Conservation (phyloP, 2,329 filamentous ascomycete species). For the Neurospora sp. region DNA sequence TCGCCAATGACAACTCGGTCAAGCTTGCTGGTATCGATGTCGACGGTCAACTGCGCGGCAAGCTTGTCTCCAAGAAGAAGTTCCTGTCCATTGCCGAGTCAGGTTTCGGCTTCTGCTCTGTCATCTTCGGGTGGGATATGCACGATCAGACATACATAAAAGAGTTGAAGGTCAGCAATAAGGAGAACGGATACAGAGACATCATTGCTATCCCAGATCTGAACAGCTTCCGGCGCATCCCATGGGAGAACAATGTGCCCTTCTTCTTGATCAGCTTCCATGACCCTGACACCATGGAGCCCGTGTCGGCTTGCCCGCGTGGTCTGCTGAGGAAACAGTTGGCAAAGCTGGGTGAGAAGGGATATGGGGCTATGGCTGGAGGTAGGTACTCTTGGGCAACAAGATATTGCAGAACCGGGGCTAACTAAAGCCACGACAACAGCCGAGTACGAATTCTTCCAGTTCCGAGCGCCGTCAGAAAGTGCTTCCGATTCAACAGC, state of each 20-base stretch:
- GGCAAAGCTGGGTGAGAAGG: slow-evolving; percentile 54
- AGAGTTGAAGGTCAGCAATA: slow-evolving; percentile 80
- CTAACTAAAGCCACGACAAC: slow-evolving; percentile 7
- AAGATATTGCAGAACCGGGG: background rate
- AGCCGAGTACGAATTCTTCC: slow-evolving; percentile 96
- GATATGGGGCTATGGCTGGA: slow-evolving; percentile 81
- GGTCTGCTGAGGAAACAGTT: slow-evolving; percentile 61
- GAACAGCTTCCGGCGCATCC: slow-evolving; percentile 68
- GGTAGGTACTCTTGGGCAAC: slow-evolving; percentile 44
- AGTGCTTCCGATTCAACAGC: slow-evolving; percentile 51
- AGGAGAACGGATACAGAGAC: slow-evolving; percentile 82
- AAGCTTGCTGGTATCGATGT: slow-evolving; percentile 84
- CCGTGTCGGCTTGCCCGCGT: slow-evolving; percentile 69
- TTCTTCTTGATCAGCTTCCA: slow-evolving; percentile 79
- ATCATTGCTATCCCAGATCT: slow-evolving; percentile 75
- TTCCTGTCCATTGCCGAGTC: slow-evolving; percentile 72
- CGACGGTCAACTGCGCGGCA: slow-evolving; percentile 78
- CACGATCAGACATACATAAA: slow-evolving; percentile 83
- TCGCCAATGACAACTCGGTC: slow-evolving; percentile 64
- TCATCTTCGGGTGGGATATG: slow-evolving; percentile 96
- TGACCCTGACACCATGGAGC: slow-evolving; percentile 65
- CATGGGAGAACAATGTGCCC: slow-evolving; percentile 80
- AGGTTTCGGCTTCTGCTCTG: slow-evolving; percentile 89
- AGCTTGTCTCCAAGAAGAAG: slow-evolving; percentile 86
- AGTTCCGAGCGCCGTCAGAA: slow-evolving; percentile 61